Base-by-base conservation (phyloP, 2,329 filamentous ascomycete genomes). In the Aureobasidium sp. region DNA sequence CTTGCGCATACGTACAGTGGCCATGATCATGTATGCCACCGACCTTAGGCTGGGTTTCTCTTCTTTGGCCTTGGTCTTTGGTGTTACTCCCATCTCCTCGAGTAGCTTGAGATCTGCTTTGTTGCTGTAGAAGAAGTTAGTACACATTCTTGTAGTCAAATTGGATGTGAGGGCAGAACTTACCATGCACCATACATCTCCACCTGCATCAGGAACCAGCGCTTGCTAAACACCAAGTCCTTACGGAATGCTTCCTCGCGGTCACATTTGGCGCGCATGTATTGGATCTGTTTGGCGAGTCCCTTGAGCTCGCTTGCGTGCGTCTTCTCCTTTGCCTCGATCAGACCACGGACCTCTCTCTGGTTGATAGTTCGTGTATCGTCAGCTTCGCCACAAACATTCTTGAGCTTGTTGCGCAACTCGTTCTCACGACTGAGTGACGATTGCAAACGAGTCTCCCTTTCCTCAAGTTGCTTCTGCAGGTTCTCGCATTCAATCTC, bases 141-240 rank as follows among this genome's bases (percentile, higher is more conserved):
- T 37, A 48, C 25, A 21, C 11, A 13, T 39, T 48, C 32, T 48
- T 16, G 21, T 29, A n/a, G 21, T 29, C 27, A 16, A 13, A 39
- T 25, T 3, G 39, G 9, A n/a, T 6, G 32, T 52, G 6, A 16
- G 32, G 27, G 16, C 3, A n/a, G 29, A 53, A 87, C 90, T 68
- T 86, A 97, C 93, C 92, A 97, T 77, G 90, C 87, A 70, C 91
- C 88, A 69, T 91, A 91, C 69, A 96, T 85, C 68, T 91, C 86
- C 59, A 95, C 84, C 74, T 91, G 86, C 73, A 90, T 80, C 69
- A 86, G 76, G 76, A 97, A 84, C 73, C 90, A 92, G 67, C 83
- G 85, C 81, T 99, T 99, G 65, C 90, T 90, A 76, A 88, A 96
- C 9, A 89, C 89, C 36, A 93, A 83, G 69, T 92, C 90, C 65